phyloP scores from a whole-genome alignment of 2,329 filamentous ascomycete species.

The Hymenotorrendiella dingleyae region DNA sequence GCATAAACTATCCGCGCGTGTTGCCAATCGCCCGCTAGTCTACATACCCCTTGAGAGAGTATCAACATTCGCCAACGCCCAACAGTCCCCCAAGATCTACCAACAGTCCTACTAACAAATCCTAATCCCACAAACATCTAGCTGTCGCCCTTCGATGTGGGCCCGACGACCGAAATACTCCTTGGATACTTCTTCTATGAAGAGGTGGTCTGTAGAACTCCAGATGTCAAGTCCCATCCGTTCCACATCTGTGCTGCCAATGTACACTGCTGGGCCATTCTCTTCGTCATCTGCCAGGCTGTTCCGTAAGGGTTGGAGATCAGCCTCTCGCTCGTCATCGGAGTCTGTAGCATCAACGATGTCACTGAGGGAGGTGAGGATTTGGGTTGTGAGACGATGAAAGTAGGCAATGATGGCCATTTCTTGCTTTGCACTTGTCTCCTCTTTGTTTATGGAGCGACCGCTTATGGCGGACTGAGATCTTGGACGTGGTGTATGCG shows the following conservation, averaged over 20 bases:
- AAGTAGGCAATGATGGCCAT: slow-evolving; percentile 76
- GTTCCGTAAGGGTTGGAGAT: slow-evolving; percentile 40
- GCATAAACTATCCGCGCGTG: no score
- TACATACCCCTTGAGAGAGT: no score
- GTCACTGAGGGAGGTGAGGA: slow-evolving; percentile 57
- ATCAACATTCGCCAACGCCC: no score
- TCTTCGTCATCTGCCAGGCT: slow-evolving; percentile 37
- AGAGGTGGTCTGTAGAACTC: slow-evolving; percentile 64
- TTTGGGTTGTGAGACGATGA: slow-evolving; percentile 64
- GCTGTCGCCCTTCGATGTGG: slow-evolving; percentile 59
- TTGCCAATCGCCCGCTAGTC: no score
- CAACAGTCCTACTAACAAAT: slow-evolving; percentile 47
- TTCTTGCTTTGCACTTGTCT: slow-evolving; percentile 43
- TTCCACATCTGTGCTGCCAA: slow-evolving; percentile 60
- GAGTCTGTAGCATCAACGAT: slow-evolving; percentile 45
- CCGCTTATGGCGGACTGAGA: slow-evolving; percentile 36
- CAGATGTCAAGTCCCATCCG: slow-evolving; percentile 74
- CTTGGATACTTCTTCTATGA: slow-evolving; percentile 55
- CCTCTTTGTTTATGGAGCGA: slow-evolving; percentile 25
- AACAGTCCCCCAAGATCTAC: no score
- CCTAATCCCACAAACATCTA: slow-evolving; percentile 68
- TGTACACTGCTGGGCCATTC: slow-evolving; percentile 36
- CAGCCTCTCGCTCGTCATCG: slow-evolving; percentile 32
- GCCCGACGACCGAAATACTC: slow-evolving; percentile 62
- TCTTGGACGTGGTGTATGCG: slow-evolving; percentile 12